Evolutionary conservation across 805 yeast species (phyloP).

Genomic region (Metschnikowia vanudenii): DNA sequence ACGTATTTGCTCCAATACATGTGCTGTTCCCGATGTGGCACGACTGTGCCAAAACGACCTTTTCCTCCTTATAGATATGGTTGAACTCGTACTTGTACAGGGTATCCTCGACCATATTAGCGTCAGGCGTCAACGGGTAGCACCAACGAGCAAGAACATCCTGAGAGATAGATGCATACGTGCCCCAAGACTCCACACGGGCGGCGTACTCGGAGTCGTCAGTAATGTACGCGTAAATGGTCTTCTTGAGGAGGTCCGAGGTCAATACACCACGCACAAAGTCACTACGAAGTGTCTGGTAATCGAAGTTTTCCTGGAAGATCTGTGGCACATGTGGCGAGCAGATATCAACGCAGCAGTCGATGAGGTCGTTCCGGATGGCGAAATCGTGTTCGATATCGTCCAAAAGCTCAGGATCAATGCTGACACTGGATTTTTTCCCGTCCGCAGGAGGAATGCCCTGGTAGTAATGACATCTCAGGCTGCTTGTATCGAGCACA

Average conservation of each 20-base stretch:
- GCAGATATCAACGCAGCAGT: constrained; percentile 95
- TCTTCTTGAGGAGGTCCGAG: constrained; percentile 85
- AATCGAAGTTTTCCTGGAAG: constrained; percentile 95
- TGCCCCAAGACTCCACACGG: constrained; percentile 92
- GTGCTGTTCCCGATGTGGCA: constrained; percentile 80
- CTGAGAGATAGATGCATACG: constrained; percentile 87
- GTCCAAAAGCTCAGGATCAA: constrained; percentile 83
- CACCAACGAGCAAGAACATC: constrained; percentile 91
- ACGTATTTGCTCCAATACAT: constrained; percentile 75
- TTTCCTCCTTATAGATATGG: constrained; percentile 85
- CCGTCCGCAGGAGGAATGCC: constrained; percentile 58
- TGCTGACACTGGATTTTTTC: constrained; percentile 43
- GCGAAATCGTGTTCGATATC: constrained; percentile 69
- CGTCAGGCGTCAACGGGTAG: constrained; percentile 87
- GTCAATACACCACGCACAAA: constrained; percentile 88
- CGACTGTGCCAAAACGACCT: constrained; percentile 90
- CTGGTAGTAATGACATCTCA: constrained; percentile 82
- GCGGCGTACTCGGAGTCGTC: constrained; percentile 79
- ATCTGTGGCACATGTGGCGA: constrained; percentile 92
- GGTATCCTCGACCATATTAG: constrained; percentile 64
- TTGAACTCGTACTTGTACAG: constrained; percentile 77
- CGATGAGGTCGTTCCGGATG: constrained; percentile 88
- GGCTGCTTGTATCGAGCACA: constrained; percentile 68
- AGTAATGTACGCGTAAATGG: constrained; percentile 84
- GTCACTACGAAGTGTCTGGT: constrained; percentile 80